Base-by-base conservation (phyloP, 768 basidiomycete species). In the Auricularia cornea region DNA sequence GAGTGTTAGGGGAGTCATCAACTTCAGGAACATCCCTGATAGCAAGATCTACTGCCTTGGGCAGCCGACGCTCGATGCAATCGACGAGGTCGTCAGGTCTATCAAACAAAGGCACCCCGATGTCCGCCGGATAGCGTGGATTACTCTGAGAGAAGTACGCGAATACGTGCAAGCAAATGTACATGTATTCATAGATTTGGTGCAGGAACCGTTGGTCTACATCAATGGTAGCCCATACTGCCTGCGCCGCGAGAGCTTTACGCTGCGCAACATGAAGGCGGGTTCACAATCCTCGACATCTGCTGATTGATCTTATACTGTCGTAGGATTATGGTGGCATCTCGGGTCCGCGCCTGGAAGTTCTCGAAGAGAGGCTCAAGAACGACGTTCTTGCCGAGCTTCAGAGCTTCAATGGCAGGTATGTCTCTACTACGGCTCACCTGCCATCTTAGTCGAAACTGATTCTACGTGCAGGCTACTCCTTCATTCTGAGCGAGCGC, bases 191-290 rank as follows among this genome's bases (percentile, higher is more conserved):
- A 81, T 0, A 82, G 90, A 69, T 86, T 89, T 1, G 73, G 79
- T 97, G 23, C 94, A 97, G 70, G 91, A 94, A 69, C 94, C 94
- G 1, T 83, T 95, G 48, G 88, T 93, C 0, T 94, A 95, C 73
- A 84, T 98, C 68, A 96, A 98, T 69, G 95, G 95, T 32, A 83
- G 86, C 20, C 92, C 94, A 0, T 98, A 94, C 73, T 98, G 95
- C 67, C 74, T 92, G 10, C 81, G 96, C 65, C 79, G 93, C 63
- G 92, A 96, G 70, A 83, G 85, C 3, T 92, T 90, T 68, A 90
- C 91, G 14, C 75, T 99, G 32, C 80, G 97, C 52, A 98, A 99
- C 70, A 93, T 98, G 87, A 97, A 95, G 35, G 35, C 35, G 35
- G 16, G 35, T 14, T 38, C 35, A 10, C 16, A 14, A 38, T 38